Percentiles rank a stretch among this genome's conserved stretches.
Evolutionary conservation across 805 yeast species (phyloP).

Genomic region (Brettanomyces sp.): DNA sequence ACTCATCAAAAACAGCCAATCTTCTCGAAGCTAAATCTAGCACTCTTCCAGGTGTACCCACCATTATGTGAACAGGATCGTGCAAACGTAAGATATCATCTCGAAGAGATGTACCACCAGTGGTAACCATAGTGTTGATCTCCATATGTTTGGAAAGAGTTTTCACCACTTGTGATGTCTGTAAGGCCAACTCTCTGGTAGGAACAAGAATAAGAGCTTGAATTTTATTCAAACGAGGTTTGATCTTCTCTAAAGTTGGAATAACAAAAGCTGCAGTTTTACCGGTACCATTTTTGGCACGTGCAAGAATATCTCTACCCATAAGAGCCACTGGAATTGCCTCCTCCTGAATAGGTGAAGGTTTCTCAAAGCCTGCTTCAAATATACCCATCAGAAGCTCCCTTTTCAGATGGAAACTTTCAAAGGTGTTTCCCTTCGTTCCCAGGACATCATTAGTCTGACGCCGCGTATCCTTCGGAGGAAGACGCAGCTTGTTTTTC

Average conservation of each 20-base stretch:
- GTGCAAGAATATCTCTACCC: conserved; percentile 91
- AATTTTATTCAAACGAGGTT: conserved; percentile 74
- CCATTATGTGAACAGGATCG: conserved; percentile 89
- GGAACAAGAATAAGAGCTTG: conserved; percentile 94
- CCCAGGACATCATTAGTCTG: conserved; percentile 94
- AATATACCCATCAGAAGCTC: conserved; percentile 96
- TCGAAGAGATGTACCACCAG: conserved; percentile 91
- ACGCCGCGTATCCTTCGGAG: conserved; percentile 83
- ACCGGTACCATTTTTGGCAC: conserved; percentile 98
- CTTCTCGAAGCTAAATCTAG: conserved; percentile 85
- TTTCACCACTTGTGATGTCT: conserved; percentile 94
- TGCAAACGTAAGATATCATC: conserved; percentile 91
- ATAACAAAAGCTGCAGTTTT: conserved; percentile 96
- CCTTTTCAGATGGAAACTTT: conserved; percentile 84
- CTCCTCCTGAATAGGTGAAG: conserved; percentile 97
- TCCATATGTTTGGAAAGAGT: conserved; percentile 92
- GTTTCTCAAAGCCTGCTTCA: conserved; percentile 97
- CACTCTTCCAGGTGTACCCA: conserved; percentile 97
- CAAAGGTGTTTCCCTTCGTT: conserved; percentile 86
- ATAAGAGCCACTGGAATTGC: conserved; percentile 91
- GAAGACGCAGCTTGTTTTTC: conserved; percentile 68
- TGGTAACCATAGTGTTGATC: conserved; percentile 91
- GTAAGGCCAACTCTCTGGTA: conserved; percentile 95
- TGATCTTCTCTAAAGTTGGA: conserved; percentile 82
- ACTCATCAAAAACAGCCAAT: conserved; percentile 78